A percentile compares a stretch with the other conserved stretches of the same genome.
phyloP scores from a whole-genome alignment of 2,329 filamentous ascomycete genomes.

The Microsporum canis region DNA sequence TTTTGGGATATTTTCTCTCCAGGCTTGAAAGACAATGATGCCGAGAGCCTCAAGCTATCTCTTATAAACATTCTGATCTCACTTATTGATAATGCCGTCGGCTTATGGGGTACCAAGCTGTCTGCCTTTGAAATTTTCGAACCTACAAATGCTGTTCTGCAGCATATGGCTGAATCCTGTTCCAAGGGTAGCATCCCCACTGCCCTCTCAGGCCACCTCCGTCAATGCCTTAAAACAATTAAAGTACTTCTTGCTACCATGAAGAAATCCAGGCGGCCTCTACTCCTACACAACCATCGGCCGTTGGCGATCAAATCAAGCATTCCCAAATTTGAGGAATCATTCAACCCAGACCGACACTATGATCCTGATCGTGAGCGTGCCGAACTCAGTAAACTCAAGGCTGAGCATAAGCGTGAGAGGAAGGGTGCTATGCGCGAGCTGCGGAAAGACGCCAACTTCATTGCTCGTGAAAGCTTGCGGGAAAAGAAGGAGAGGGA shows the following conservation, averaged over 20 bases:
- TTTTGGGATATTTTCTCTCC: constrained; percentile 46
- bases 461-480: constrained; percentile 82
- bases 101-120: constrained; percentile 60
- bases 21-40: constrained; percentile 17
- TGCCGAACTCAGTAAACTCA: constrained; percentile 70
- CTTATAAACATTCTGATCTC: constrained; percentile 52
- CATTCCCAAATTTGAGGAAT: constrained; percentile 91
- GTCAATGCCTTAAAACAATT: constrained; percentile 26
- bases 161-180: constrained; percentile 46
- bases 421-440: constrained; percentile 90
- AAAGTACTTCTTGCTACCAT: constrained; percentile 45
- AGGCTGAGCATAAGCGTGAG: constrained; percentile 87
- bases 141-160: constrained; percentile 49
- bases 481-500: constrained; percentile 88
- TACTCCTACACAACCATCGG: constrained; percentile 79
- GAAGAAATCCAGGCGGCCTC: constrained; percentile 57
- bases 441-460: constrained; percentile 86
- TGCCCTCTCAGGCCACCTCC: constrained; percentile 21
- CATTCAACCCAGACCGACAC: constrained; percentile 88
- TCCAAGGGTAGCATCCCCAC: constrained; percentile 38
- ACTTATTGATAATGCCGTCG: constrained; percentile 56
- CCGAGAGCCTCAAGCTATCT: constrained; percentile 44
- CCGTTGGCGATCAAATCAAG: constrained; percentile 78
- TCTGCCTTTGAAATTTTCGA: constrained; percentile 71
- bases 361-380: constrained; percentile 93